Evolutionary conservation across 306 rosid species (phyloP).

Genomic region (Citrullus mucosospermus): DNA sequence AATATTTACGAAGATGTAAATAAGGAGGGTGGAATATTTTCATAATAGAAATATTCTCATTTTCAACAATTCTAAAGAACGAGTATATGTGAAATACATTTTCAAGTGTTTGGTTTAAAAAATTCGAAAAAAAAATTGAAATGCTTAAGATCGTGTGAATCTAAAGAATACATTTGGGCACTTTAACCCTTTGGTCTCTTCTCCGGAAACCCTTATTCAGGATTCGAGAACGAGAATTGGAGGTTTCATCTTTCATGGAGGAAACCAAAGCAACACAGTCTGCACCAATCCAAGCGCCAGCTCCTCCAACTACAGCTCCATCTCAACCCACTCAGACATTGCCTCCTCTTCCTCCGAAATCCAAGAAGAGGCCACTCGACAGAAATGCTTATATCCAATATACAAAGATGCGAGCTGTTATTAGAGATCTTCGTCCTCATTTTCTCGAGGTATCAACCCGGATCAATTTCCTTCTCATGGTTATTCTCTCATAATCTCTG

Average conservation of each 20-base stretch:
- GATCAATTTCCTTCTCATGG: neutral
- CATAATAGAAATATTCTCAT: too few species aligned
- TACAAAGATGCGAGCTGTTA: slow-evolving; percentile 50
- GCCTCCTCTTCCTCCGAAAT: slow-evolving; percentile 15
- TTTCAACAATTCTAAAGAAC: too few species aligned
- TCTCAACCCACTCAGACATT: neutral
- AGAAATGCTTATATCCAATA: slow-evolving; percentile 11
- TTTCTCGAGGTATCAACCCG: slow-evolving; percentile 39
- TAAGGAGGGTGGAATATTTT: too few species aligned
- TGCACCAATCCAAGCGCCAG: neutral
- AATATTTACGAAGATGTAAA: too few species aligned
- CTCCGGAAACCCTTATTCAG: neutral
- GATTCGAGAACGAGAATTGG: too few species aligned
- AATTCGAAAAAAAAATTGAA: too few species aligned
- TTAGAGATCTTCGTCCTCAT: slow-evolving; percentile 69
- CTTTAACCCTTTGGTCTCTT: neutral
- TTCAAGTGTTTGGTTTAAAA: too few species aligned
- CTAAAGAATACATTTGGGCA: too few species aligned
- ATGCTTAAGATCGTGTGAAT: too few species aligned
- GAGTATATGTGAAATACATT: too few species aligned
- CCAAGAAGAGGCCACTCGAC: slow-evolving; percentile 42
- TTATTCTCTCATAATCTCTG: neutral
- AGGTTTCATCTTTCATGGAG: neutral
- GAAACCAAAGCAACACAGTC: neutral
- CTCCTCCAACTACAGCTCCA: neutral